These are phyloP conservation scores for Phlyctochytrium bullatum DNA, from an alignment of 192 early-diverging fungal genomes.

Conservation along the genomic window DNA sequence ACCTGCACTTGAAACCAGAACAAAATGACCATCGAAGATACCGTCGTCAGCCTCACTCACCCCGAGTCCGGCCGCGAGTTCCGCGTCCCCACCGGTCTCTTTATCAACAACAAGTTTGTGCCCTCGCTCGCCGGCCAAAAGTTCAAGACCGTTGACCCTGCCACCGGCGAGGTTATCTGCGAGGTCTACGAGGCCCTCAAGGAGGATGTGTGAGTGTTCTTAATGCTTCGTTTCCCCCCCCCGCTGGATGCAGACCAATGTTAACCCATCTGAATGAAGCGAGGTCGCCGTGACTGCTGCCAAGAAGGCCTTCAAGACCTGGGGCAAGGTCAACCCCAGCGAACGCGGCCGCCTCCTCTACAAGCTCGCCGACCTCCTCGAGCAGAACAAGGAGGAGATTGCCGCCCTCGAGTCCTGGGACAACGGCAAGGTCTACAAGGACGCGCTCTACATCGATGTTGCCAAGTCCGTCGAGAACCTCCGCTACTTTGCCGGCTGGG, in stretches of 20 bases:
- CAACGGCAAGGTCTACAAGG: slow-evolving; percentile 38
- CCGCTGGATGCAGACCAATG: not conserved
- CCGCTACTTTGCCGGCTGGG: slow-evolving; percentile 34
- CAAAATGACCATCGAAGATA: not conserved
- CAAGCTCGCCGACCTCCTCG: slow-evolving; percentile 43
- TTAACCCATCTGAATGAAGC: not conserved
- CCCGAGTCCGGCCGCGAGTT: not conserved
- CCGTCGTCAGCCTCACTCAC: not conserved
- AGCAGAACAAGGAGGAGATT: slow-evolving; percentile 28
- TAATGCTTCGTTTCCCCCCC: not conserved
- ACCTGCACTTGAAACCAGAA: too few species aligned
- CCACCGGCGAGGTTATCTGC: slow-evolving; percentile 34
- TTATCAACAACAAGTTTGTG: slow-evolving; percentile 52
- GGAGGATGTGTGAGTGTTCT: slow-evolving; percentile 37
- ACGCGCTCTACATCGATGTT: slow-evolving; percentile 18
- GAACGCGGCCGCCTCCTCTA: slow-evolving; percentile 24
- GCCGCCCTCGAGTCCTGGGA: slow-evolving; percentile 45
- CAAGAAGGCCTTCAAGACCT: slow-evolving; percentile 33
- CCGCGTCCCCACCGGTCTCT: slow-evolving; percentile 44
- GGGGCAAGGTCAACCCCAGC: slow-evolving; percentile 23
- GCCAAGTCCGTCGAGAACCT: not conserved
- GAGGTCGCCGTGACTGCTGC: slow-evolving; percentile 43
- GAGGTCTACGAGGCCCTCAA: slow-evolving; percentile 30
- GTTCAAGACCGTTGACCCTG: slow-evolving; percentile 43
- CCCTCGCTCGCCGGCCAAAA: slow-evolving; percentile 37